These are phyloP conservation scores for Ogataea nitratoaversa DNA, from an alignment of 805 yeast species.

Conservation along the genomic window DNA sequence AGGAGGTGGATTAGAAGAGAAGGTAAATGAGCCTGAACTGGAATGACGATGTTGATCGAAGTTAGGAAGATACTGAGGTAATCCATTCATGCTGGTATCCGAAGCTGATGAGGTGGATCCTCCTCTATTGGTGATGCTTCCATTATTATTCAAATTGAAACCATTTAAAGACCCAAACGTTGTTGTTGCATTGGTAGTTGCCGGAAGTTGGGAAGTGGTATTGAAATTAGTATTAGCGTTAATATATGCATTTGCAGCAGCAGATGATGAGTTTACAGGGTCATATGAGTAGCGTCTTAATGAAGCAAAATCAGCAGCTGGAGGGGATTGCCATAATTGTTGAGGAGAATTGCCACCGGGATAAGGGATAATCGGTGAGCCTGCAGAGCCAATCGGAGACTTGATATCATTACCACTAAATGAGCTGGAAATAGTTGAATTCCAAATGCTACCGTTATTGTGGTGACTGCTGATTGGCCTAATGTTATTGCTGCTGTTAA, in stretches of 20 bases:
- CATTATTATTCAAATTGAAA: not conserved
- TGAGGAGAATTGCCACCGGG: conserved; percentile 14
- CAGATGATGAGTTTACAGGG: conserved; percentile 1
- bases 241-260: conserved; percentile 2
- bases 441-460: conserved; percentile 12
- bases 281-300: conserved; percentile 25
- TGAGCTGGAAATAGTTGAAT: conserved; percentile 5
- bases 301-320: conserved; percentile 21
- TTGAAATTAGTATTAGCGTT: too few relatives aligned
- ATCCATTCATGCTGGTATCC: not conserved
- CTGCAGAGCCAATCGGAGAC: conserved; percentile 22
- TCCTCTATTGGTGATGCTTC: not conserved
- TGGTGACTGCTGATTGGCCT: conserved; percentile 11
- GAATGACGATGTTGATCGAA: conserved; percentile 9
- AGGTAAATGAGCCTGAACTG: conserved; percentile 7
- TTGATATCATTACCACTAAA: conserved; percentile 11
- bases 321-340: conserved; percentile 23
- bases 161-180: not conserved
- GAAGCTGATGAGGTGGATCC: not conserved
- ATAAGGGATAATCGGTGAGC: conserved; percentile 20
- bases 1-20: conserved; percentile 17
- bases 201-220: too few relatives aligned
- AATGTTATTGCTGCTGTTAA: too few relatives aligned
- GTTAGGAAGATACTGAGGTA: not conserved
- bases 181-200: too few relatives aligned